Base-by-base conservation (phyloP, 2,329 filamentous ascomycete genomes). In the Clonostachys solani region DNA sequence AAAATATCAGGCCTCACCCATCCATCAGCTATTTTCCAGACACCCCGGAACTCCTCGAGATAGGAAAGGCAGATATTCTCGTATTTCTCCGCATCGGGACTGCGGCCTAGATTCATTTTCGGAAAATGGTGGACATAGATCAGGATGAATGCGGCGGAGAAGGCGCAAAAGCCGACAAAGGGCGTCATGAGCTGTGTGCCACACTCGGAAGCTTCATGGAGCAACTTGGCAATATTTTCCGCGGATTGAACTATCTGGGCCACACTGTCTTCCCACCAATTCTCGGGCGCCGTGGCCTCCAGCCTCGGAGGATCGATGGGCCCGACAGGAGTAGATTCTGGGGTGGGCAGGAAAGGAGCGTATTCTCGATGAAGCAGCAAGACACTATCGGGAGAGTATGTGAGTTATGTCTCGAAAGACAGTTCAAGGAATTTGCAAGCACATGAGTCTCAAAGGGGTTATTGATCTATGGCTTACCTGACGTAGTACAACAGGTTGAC, bases 91-190 rank as follows among this genome's bases (percentile, higher is more conserved):
- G 58, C 54, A 6, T 44, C 47, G 2, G 51, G 50, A 43, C 63
- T 67, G 12, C 63, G 52, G 2, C 59, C 56, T 2, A 67, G 50
- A 48, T 72, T 73, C 63, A 73, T 73, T 3, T 57, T 56, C 0
- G 71, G 71, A 23, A 72, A 74, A 5, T 55, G 46, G 5, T 57
- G 59, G 3, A 68, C 58, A 48, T 73, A 73, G 1, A 69, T 50
- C 23, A 71, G 72, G 43, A 72, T 60, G 5, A 67, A 69, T 2
- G 66, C 68, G 0, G 71, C 69, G 0, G 70, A 72, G 36, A 74
- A 74, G 3, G 66, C 65, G 46, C 70, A 73, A n/a, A 74, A 72
- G 0, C 69, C 71, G 0, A 68, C 61, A 46, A 73, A 74, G 0
- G 70, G 71, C 0, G 69, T 72, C 49, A 63, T 58, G 0, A 72